Conservation (phyloP, 2,329 filamentous ascomycete genomes). For the Hypoxylon sp. region DNA sequence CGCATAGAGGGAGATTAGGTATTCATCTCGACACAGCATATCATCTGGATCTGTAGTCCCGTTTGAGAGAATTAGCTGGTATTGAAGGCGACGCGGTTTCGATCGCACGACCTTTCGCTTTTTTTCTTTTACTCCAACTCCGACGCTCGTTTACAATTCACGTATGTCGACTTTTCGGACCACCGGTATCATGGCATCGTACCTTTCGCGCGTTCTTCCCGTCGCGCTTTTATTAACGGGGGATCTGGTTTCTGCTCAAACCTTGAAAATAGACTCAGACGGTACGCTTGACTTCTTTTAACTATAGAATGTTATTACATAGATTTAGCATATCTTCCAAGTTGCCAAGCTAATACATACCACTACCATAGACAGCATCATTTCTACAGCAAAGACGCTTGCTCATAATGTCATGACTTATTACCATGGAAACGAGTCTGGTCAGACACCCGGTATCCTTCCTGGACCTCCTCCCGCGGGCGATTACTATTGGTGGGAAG, state of each 20-base stretch:
- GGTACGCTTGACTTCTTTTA: constrained; percentile 39
- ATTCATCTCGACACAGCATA: constrained; percentile 3
- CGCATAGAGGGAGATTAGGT: constrained; percentile 6
- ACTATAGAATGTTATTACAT: background rate
- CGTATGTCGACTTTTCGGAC: constrained; percentile 10
- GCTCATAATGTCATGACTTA: constrained; percentile 54
- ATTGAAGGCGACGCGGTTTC: constrained; percentile 17
- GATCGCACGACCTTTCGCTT: constrained; percentile 20
- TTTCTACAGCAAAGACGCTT: constrained; percentile 55
- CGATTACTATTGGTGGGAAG: constrained; percentile 57
- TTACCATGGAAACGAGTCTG: constrained; percentile 55
- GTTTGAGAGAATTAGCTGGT: constrained; percentile 5
- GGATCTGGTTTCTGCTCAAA: constrained; percentile 32
- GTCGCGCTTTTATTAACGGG: constrained; percentile 24
- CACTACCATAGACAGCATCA: constrained; percentile 65
- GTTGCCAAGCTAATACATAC: constrained; percentile 30
- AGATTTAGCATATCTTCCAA: background rate
- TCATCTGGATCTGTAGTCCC: constrained; percentile 5
- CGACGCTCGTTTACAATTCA: constrained; percentile 39
- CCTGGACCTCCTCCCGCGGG: constrained; percentile 54
- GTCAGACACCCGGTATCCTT: constrained; percentile 54
- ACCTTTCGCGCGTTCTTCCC: constrained; percentile 24
- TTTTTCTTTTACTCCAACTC: constrained; percentile 27
- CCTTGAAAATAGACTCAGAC: constrained; percentile 46
- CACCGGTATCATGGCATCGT: constrained; percentile 25